Percentiles rank a stretch among this genome's conserved stretches.
phyloP scores from a whole-genome alignment of 305 asterid species.

The Solanum hybrid region DNA sequence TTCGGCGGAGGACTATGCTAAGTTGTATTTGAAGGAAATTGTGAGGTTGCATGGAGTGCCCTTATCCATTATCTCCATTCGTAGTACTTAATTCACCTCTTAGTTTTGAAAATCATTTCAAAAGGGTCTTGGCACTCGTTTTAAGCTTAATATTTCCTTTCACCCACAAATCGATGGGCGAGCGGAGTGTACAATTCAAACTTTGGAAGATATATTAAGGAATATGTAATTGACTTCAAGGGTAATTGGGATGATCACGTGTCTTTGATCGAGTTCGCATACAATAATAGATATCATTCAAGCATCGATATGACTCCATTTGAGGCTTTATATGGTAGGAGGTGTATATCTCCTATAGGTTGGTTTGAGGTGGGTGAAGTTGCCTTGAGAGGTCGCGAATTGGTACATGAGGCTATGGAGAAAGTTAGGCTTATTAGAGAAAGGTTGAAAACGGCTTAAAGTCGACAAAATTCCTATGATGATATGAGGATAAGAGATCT shows the following conservation, averaged over 20 bases:
- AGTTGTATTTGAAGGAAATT: background rate
- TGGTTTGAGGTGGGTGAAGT: background rate
- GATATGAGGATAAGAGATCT: background rate
- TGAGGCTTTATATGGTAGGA: background rate
- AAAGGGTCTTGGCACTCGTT: background rate
- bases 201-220: background rate
- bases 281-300: background rate
- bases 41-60: background rate
- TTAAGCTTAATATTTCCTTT: background rate
- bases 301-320: background rate
- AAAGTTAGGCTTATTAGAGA: background rate
- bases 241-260: background rate
- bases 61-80: background rate
- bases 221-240: background rate
- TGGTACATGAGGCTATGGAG: background rate
- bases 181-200: background rate
- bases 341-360: background rate
- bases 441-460: background rate
- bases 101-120: background rate
- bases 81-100: background rate
- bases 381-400: background rate
- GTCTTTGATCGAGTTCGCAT: background rate
- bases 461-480: background rate
- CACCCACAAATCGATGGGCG: background rate
- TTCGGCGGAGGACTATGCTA: background rate